These are phyloP conservation scores for Xylariaceae sp. DNA, from an alignment of 2,329 filamentous ascomycete genomes.

Conservation along the genomic window DNA sequence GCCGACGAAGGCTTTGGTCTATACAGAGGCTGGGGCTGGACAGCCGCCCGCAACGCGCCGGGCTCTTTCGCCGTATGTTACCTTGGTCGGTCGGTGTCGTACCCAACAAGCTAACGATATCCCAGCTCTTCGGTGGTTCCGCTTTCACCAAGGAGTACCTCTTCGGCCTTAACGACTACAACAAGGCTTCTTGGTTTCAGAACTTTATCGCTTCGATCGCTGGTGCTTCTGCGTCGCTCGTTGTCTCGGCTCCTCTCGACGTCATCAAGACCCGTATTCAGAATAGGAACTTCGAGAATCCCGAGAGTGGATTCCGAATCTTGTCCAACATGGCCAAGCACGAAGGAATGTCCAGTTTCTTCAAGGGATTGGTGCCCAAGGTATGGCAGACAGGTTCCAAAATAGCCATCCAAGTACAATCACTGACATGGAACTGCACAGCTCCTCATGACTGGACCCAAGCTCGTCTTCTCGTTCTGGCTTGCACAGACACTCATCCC, in stretches of 20 bases:
- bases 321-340: conserved; percentile 88
- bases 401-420: not conserved
- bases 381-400: conserved; percentile 35
- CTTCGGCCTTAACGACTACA: conserved; percentile 88
- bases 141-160: conserved; percentile 97
- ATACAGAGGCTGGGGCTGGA: conserved; percentile 97
- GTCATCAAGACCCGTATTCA: conserved; percentile 98
- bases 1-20: conserved; percentile 91
- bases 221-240: conserved; percentile 88
- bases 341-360: conserved; percentile 83
- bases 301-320: conserved; percentile 89
- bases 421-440: conserved; percentile 29
- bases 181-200: conserved; percentile 87
- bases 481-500: conserved; percentile 97
- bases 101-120: conserved; percentile 17
- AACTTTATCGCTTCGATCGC: conserved; percentile 97
- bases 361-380: conserved; percentile 96
- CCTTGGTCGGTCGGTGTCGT: not conserved
- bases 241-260: conserved; percentile 93
- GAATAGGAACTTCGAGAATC: conserved; percentile 98
- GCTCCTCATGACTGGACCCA: conserved; percentile 97
- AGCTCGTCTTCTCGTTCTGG: conserved; percentile 99
- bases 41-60: conserved; percentile 91
- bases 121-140: conserved; percentile 91
- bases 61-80: conserved; percentile 86